Evolutionary conservation across 140 eudicot genomes (phyloP).

Genomic region (Cichorium intybus): DNA sequence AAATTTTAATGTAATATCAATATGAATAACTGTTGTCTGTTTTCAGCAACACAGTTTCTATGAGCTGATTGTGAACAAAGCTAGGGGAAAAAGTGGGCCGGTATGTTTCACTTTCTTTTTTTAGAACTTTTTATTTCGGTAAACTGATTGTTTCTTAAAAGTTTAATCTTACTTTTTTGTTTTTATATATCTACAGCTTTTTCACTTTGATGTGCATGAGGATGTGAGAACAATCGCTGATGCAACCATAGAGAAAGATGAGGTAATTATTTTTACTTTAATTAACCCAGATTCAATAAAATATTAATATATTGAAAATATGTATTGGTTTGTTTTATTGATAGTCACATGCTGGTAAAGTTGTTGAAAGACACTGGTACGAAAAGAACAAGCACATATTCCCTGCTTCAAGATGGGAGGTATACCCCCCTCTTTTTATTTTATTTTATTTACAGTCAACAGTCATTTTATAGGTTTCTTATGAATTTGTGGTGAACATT

Average conservation of each 20-base stretch:
- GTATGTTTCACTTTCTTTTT: conserved; percentile 33
- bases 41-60: conserved; percentile 98
- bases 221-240: conserved; percentile 97
- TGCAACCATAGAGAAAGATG: conserved; percentile 96
- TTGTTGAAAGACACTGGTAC: conserved; percentile 98
- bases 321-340: neutral
- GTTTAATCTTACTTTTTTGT: conserved; percentile 12
- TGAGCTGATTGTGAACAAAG: conserved; percentile 95
- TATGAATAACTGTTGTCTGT: neutral
- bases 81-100: conserved; percentile 99
- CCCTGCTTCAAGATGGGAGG: conserved; percentile 99
- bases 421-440: conserved; percentile 17
- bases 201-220: conserved; percentile 98
- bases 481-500: conserved; percentile 3
- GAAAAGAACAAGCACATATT: conserved; percentile 98
- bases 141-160: too few relatives aligned
- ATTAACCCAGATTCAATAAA: neutral
- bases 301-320: neutral
- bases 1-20: neutral
- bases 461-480: too few relatives aligned
- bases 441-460: neutral
- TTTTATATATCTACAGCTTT: conserved; percentile 53
- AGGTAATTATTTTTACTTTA: conserved; percentile 44
- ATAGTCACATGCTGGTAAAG: conserved; percentile 99
- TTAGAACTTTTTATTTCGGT: conserved; percentile 8